Base-by-base conservation (phyloP, 2,329 filamentous ascomycete species). In the Hypoxylon rubiginosum region DNA sequence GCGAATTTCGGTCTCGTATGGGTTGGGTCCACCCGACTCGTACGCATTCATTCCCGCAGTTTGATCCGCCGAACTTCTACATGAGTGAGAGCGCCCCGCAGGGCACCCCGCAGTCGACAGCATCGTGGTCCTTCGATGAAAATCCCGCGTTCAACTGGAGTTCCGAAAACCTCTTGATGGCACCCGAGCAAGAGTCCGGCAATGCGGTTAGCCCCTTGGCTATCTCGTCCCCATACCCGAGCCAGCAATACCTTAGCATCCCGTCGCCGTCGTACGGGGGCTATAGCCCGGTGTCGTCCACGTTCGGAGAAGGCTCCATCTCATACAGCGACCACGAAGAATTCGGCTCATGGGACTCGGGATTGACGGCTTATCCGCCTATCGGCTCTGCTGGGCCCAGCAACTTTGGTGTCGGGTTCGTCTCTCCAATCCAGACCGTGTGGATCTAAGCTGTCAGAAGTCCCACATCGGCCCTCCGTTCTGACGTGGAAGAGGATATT, bases 1-100 rank as follows among this genome's bases (percentile, higher is more conserved):
- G 83, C 62, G 88, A 90, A 72, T 93, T 94, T 79, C 88, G 90
- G 71, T 83, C 82, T 36, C 87, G 90, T 70, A 89, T 92, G 83
- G 89, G 90, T 51, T 92, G 89, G 89, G 77, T 83, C 48, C 84
- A 88, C 66, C 88, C 88, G 10, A 81, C 83, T 67, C 82, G 86
- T 68, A 88, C 88, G 46, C 84, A 82, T 5, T 88, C 87, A 9
- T 90, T 89, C 77, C 87, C 88, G 26, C 85, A 86, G 74, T 90
- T 89, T 76, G 79, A 85, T 69, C 82, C 83, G 50, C 85, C 84
- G 71, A 85, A 84, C 75, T 88, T 87, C 73, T 83, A 82, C 68
- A 78, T 84, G 73, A 76, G 77, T 51, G 83, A 84, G 45, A 70
- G 72, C 39, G 62, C 74, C 15, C 72, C 75, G 62, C 80, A 83